A percentile compares a stretch with the other conserved stretches of the same genome.
phyloP scores from a whole-genome alignment of 495 filamentous ascomycete species.

The Parachaetomium inaequale region DNA sequence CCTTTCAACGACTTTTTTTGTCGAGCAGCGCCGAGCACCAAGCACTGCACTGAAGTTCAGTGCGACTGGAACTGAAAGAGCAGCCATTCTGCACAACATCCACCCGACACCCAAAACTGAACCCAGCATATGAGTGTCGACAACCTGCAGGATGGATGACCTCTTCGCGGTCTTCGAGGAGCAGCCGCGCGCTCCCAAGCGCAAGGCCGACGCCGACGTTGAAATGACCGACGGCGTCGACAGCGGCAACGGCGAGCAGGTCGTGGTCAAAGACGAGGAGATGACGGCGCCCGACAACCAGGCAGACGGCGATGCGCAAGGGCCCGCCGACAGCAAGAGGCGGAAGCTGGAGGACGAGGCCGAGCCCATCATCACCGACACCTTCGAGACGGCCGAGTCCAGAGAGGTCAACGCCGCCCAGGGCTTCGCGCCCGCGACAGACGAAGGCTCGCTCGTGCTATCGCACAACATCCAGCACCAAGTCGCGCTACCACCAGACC shows the following conservation, averaged over 20 bases:
- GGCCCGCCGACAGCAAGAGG: slow-evolving; percentile 58
- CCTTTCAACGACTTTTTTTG: slow-evolving; percentile 14
- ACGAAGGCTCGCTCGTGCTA: slow-evolving; percentile 63
- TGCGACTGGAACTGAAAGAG: not conserved
- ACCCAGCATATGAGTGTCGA: slow-evolving; percentile 4
- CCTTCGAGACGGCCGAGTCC: slow-evolving; percentile 94
- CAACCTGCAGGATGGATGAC: slow-evolving; percentile 60
- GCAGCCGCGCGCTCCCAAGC: slow-evolving; percentile 56
- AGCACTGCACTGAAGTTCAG: no score
- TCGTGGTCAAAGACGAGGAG: not conserved
- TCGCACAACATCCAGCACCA: slow-evolving; percentile 98
- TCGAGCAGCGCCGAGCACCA: not conserved
- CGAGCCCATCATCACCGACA: slow-evolving; percentile 84
- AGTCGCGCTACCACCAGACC: slow-evolving; percentile 83
- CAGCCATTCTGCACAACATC: not conserved
- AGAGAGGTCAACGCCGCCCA: slow-evolving; percentile 77
- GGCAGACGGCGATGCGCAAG: slow-evolving; percentile 17
- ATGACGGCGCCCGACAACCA: slow-evolving; percentile 18
- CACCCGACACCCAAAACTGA: not conserved
- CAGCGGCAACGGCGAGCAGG: not conserved
- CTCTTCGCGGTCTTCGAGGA: slow-evolving; percentile 83
- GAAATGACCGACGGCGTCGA: slow-evolving; percentile 47
- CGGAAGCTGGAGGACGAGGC: slow-evolving; percentile 67
- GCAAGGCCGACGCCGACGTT: slow-evolving; percentile 71
- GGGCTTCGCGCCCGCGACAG: slow-evolving; percentile 70